These are phyloP conservation scores for Picochlorum sp. DNA, from an alignment of 139 green algal genomes.

Conservation along the genomic window DNA sequence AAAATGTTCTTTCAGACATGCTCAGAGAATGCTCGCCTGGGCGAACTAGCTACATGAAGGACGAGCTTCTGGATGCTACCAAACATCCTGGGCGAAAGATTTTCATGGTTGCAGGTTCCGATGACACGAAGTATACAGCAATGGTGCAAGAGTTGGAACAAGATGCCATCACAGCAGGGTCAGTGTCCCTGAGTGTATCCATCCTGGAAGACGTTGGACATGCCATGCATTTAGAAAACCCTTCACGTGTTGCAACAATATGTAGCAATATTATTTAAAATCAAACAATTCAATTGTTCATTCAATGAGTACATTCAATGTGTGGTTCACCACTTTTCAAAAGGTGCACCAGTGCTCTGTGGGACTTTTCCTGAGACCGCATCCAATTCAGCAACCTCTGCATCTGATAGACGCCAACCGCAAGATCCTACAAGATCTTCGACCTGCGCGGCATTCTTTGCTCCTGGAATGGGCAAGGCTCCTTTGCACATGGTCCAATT, in stretches of 20 bases:
- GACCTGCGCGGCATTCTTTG: slow-evolving; percentile 58
- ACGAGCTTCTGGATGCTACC: slow-evolving; percentile 25
- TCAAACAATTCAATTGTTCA: background rate
- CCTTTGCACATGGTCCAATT: slow-evolving; percentile 90
- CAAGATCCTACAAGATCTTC: slow-evolving; percentile 33
- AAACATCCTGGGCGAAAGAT: slow-evolving; percentile 12
- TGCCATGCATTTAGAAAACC: slow-evolving; percentile 56
- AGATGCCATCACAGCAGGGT: too few relatives aligned
- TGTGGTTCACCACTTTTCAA: slow-evolving; percentile 66
- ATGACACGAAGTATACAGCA: slow-evolving; percentile 59
- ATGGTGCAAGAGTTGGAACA: slow-evolving; percentile 12
- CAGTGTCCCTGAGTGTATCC: too few relatives aligned
- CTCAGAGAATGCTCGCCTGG: slow-evolving; percentile 50
- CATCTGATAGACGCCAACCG: slow-evolving; percentile 67
- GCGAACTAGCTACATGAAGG: slow-evolving; percentile 14
- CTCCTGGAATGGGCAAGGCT: slow-evolving; percentile 82
- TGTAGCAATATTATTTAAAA: slow-evolving; percentile 6
- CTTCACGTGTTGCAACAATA: slow-evolving; percentile 24
- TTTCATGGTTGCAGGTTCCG: slow-evolving; percentile 44
- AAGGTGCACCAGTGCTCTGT: slow-evolving; percentile 44
- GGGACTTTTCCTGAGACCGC: slow-evolving; percentile 30
- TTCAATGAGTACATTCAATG: too few relatives aligned
- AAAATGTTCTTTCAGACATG: slow-evolving; percentile 20
- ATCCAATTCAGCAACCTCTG: slow-evolving; percentile 67
- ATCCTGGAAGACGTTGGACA: slow-evolving; percentile 36